A percentile compares a stretch with the other conserved stretches of the same genome.
phyloP scores from a whole-genome alignment of 73 alveolate species.

The Paramecium primaurelia region DNA sequence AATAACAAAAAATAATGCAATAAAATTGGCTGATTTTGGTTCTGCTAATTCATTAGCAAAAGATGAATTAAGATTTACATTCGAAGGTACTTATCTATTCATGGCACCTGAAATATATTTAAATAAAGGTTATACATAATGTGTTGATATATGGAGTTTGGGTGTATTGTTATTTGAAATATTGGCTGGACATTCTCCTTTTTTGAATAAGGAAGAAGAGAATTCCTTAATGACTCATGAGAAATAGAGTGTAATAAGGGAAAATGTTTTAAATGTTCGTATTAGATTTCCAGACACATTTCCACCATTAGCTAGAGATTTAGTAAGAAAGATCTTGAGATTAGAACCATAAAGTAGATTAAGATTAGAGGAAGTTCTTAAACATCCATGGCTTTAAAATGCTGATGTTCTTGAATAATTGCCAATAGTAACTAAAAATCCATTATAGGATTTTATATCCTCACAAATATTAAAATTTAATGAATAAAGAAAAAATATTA shows the following conservation, averaged over 20 bases:
- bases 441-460: not conserved
- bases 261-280: not conserved
- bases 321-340: slow-evolving; percentile 5
- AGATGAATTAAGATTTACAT: slow-evolving; percentile 72
- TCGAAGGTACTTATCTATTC: slow-evolving; percentile 80
- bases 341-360: slow-evolving; percentile 36
- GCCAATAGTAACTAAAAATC: not conserved
- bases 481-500: not conserved
- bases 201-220: slow-evolving; percentile 60
- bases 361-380: not conserved
- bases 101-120: slow-evolving; percentile 72
- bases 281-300: slow-evolving; percentile 35
- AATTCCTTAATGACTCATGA: not conserved
- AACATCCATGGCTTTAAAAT: slow-evolving; percentile 36
- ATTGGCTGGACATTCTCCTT: slow-evolving; percentile 87
- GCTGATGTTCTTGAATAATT: not conserved
- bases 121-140: slow-evolving; percentile 78
- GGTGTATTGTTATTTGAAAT: slow-evolving; percentile 91
- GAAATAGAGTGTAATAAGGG: not conserved
- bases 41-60: slow-evolving; percentile 77
- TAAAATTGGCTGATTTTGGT: slow-evolving; percentile 92
- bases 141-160: slow-evolving; percentile 88
- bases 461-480: not conserved
- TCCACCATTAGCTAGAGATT: slow-evolving; percentile 49
- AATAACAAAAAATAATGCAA: slow-evolving; percentile 72